These are phyloP conservation scores for Blastobotrys illinoisensis DNA, from an alignment of 1,139 yeast genomes.

Conservation along the genomic window DNA sequence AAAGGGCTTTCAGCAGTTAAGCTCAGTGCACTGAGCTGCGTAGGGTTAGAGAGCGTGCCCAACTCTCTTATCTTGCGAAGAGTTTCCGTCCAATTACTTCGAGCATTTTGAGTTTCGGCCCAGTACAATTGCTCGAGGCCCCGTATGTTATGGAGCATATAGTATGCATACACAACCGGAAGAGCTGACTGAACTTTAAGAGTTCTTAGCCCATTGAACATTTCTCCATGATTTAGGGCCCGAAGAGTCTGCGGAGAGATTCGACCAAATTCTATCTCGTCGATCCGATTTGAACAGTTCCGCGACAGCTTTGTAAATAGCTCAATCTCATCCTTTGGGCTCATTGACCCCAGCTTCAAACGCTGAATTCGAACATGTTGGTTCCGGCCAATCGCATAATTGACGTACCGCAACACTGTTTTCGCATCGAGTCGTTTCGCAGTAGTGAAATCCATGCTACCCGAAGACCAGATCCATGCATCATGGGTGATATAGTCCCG, in stretches of 20 bases:
- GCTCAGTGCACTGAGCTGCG: background rate
- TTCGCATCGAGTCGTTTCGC: background rate
- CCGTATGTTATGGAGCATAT: background rate
- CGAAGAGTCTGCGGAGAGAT: background rate
- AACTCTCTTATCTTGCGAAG: background rate
- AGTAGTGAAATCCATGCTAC: conserved; percentile 3
- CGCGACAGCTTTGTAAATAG: background rate
- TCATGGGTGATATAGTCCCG: conserved; percentile 2
- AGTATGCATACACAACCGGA: background rate
- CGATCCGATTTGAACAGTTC: background rate
- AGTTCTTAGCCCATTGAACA: background rate
- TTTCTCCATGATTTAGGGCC: background rate
- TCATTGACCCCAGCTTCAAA: background rate
- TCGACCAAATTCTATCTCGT: background rate
- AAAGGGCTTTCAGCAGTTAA: background rate
- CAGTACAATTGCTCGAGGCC: background rate
- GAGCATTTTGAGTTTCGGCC: background rate
- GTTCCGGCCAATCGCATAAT: background rate
- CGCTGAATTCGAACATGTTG: background rate
- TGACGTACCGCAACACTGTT: conserved; percentile 2
- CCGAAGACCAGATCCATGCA: conserved; percentile 7
- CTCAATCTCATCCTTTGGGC: background rate
- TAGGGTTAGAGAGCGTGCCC: background rate
- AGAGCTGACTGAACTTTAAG: background rate
- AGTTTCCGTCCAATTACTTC: background rate